These are phyloP conservation scores for Onygenales sp. DNA, from an alignment of 2,329 filamentous ascomycete species.

Conservation along the genomic window DNA sequence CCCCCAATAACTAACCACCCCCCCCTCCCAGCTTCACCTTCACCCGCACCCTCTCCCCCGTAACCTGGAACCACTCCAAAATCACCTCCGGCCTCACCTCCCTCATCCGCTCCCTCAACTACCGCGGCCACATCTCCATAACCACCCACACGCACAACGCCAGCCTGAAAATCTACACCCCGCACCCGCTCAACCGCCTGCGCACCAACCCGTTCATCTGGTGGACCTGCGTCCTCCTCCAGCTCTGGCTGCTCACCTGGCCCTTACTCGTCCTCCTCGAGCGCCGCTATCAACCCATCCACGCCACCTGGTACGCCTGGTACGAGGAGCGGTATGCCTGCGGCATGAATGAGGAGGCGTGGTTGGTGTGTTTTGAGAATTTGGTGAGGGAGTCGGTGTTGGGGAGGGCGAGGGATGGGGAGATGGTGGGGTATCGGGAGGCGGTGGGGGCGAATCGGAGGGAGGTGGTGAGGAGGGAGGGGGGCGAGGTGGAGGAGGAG, in stretches of 20 bases:
- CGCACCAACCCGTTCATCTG: conserved; percentile 26
- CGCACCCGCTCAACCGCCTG: conserved; percentile 28
- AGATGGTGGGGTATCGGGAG: conserved; percentile 14
- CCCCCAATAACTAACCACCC: conserved; percentile 16
- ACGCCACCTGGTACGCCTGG: conserved; percentile 22
- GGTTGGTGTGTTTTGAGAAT: conserved; percentile 24
- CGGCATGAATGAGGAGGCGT: conserved; percentile 17
- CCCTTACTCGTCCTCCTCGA: conserved; percentile 29
- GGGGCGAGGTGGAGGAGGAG: not conserved
- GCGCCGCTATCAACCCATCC: conserved; percentile 25
- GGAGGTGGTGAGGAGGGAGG: not conserved
- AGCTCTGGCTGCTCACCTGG: conserved; percentile 33
- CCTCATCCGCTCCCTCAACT: conserved; percentile 29
- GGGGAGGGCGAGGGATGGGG: conserved; percentile 15
- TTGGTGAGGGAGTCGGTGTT: conserved; percentile 29
- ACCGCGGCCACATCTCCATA: conserved; percentile 24
- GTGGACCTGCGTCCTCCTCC: conserved; percentile 26
- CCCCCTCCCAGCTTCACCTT: conserved; percentile 23
- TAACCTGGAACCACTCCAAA: conserved; percentile 12
- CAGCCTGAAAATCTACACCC: conserved; percentile 27
- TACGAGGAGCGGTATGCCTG: conserved; percentile 10
- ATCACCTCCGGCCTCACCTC: conserved; percentile 22
- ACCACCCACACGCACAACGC: conserved; percentile 15
- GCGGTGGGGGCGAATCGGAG: not conserved
- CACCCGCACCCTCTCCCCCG: conserved; percentile 14